Evolutionary conservation across 148 eudicot genomes (phyloP), one percentile per base, ranked within the genome.

Genomic region (Fagopyrum esculentum): DNA sequence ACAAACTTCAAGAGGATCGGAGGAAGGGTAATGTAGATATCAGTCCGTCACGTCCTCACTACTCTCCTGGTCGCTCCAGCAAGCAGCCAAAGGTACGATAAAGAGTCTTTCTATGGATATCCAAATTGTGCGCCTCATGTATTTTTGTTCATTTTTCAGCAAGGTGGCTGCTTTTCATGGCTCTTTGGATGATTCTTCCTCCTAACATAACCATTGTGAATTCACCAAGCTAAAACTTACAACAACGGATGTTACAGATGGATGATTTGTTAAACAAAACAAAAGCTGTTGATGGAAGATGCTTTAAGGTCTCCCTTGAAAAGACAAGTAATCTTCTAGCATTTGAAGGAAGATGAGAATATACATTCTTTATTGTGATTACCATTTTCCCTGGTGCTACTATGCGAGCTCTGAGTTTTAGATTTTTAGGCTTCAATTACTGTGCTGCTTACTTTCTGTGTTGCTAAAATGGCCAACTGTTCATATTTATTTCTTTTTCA

Each of bases 151-250:
- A 46, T 66, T 66, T 7, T 66, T 15, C 71, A 66, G 71, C 71
- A 66, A 43, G 19, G 19, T 43, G 71, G 71, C 1, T 66, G 71
- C 17, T 40, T 66, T 43, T 66, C 71, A 40, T 66, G 71, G 46
- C 71, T 66, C 71, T 66, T 66, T 43, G 15, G 47, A 66, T 66
- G 47, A 66, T 63, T 35, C n/a, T 63, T 63, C n/a, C 45, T 63
- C 12, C 69, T 30, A 61, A 56, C n/a, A n/a, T 56, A 22, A 17
- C 61, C 9, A 15, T 56, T n/a, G 2, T 16, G 8, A 17, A 10
- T 5, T 63, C 70, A 12, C 2, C 46, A 64, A 35, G 8, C 10
- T 64, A 13, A 16, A 13, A 30, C 45, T 63, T 56, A 56, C 26
- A 56, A 19, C 30, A 19, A 3, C 30, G 26, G 22, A 12, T 12